Percentiles rank a stretch among this genome's conserved stretches.
Evolutionary conservation across 2,329 filamentous ascomycete genomes (phyloP).

Genomic region (Dactylellina drechsleri): DNA sequence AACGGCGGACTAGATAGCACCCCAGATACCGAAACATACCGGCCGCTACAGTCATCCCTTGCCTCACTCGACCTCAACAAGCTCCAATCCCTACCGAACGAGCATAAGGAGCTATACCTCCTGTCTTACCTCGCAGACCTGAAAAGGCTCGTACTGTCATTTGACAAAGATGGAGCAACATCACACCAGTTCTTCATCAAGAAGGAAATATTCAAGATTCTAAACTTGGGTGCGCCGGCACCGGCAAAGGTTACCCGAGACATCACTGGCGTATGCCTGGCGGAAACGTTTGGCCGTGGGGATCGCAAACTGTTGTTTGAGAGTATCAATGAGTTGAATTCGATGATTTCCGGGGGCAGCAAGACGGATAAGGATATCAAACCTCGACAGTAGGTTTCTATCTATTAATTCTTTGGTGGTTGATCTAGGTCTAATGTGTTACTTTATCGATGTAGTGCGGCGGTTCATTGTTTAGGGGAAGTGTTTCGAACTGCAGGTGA

Average conservation of each 20-base stretch:
- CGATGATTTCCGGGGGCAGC: conserved; percentile 77
- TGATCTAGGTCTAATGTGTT: too few relatives aligned
- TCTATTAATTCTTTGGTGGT: neutral
- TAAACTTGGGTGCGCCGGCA: conserved; percentile 81
- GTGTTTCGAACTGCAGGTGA: conserved; percentile 93
- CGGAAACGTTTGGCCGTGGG: conserved; percentile 82
- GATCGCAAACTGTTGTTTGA: conserved; percentile 94
- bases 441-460: conserved; percentile 66
- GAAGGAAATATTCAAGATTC: conserved; percentile 91
- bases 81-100: conserved; percentile 85
- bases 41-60: conserved; percentile 54
- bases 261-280: conserved; percentile 85
- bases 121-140: conserved; percentile 87
- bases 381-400: conserved; percentile 71
- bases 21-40: conserved; percentile 41
- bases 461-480: conserved; percentile 84
- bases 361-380: conserved; percentile 79
- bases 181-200: conserved; percentile 91
- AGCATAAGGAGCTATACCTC: conserved; percentile 95
- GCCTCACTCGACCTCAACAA: conserved; percentile 86
- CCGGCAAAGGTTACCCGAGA: conserved; percentile 90
- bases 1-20: conserved; percentile 43
- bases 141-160: conserved; percentile 78
- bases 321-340: conserved; percentile 86
- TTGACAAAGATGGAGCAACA: conserved; percentile 82